These are phyloP conservation scores for Crithidia fasciculata DNA, from an alignment of 208 protist species.

Conservation along the genomic window DNA sequence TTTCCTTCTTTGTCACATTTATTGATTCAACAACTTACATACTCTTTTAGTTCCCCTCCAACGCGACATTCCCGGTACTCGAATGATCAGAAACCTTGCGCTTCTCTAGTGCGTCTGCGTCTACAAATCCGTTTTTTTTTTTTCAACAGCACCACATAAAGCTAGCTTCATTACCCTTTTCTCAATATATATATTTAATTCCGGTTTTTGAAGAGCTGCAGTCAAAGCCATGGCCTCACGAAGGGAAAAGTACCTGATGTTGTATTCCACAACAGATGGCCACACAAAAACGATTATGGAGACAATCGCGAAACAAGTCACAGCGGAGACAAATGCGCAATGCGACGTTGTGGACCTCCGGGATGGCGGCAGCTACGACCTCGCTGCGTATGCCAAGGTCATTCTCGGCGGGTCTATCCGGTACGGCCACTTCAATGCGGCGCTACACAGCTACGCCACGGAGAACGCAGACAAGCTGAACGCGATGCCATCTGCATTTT, in stretches of 20 bases:
- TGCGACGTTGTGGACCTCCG: constrained; percentile 14
- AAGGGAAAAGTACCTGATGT: constrained; percentile 17
- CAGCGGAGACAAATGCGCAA: neutral
- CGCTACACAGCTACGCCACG: constrained; percentile 5
- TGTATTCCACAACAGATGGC: constrained; percentile 30
- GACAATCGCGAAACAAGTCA: constrained; percentile 12
- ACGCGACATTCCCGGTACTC: too few relatives aligned
- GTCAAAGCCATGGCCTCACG: neutral
- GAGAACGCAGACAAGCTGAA: constrained; percentile 20
- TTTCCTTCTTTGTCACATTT: too few relatives aligned
- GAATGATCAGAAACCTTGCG: too few relatives aligned
- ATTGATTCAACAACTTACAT: too few relatives aligned
- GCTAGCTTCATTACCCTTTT: neutral
- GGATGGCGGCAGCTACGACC: constrained; percentile 4
- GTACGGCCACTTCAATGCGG: constrained; percentile 20
- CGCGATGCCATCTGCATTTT: constrained; percentile 27
- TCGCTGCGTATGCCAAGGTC: constrained; percentile 22
- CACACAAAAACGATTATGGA: constrained; percentile 28
- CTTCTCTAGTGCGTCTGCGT: too few relatives aligned
- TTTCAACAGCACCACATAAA: too few relatives aligned
- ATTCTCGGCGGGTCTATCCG: constrained; percentile 24
- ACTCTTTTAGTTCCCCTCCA: too few relatives aligned
- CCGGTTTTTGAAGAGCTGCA: neutral
- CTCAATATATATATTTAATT: neutral
- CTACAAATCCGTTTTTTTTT: too few relatives aligned